These are phyloP conservation scores for Echinosphaeria canescens DNA, from an alignment of 2,329 filamentous ascomycete species.

Conservation along the genomic window DNA sequence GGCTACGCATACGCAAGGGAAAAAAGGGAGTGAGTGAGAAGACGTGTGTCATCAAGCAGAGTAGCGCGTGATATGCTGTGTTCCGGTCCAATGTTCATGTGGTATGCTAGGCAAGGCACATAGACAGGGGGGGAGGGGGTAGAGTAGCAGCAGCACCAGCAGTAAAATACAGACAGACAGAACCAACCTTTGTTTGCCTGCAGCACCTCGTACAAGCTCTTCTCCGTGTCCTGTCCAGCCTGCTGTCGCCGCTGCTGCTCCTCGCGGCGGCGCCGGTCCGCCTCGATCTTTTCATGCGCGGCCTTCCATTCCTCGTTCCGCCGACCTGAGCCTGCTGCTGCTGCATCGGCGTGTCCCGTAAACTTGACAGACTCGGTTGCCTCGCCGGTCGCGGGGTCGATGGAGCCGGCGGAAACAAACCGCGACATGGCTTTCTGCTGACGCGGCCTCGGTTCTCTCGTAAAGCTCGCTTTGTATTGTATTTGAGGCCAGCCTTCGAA, in stretches of 20 bases:
- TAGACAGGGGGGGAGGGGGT: slow-evolving; percentile 1
- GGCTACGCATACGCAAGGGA: slow-evolving; percentile 17
- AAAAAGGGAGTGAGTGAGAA: neutral
- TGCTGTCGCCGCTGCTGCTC: slow-evolving; percentile 21
- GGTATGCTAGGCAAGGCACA: no score
- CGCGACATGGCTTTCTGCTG: slow-evolving; percentile 22
- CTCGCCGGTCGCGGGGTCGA: slow-evolving; percentile 15
- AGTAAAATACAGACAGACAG: slow-evolving; percentile 3
- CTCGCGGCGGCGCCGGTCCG: slow-evolving; percentile 29
- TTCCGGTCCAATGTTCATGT: no score
- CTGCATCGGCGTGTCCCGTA: neutral
- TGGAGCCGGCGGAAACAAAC: slow-evolving; percentile 32
- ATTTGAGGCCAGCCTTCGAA: no score
- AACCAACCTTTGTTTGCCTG: slow-evolving; percentile 58
- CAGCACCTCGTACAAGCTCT: slow-evolving; percentile 50
- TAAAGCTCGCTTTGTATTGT: no score
- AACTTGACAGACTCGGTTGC: slow-evolving; percentile 4
- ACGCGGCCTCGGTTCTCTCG: no score
- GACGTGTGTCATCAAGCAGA: neutral
- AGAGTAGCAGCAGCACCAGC: no score
- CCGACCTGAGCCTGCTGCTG: neutral
- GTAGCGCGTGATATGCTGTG: no score
- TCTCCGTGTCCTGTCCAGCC: slow-evolving; percentile 21
- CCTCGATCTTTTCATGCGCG: slow-evolving; percentile 42
- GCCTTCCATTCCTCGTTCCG: slow-evolving; percentile 32